Conservation (phyloP, 2,329 filamentous ascomycete species). For the Clonostachys rosea region DNA sequence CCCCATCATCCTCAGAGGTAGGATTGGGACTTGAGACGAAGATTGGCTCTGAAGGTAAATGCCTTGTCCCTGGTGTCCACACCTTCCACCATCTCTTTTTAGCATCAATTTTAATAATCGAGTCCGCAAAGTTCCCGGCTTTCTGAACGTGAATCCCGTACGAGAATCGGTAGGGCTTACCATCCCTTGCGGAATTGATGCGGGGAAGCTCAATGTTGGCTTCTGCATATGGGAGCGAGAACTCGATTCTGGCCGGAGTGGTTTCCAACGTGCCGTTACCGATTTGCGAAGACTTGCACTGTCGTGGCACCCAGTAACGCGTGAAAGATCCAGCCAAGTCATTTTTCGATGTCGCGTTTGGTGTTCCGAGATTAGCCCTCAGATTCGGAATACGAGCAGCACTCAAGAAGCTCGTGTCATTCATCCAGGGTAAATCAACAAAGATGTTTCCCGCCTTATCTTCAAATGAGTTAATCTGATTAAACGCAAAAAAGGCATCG, state of each 20-base stretch:
- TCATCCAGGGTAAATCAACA: slow-evolving; percentile 50
- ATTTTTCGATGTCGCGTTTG: slow-evolving; percentile 34
- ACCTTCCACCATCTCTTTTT: slow-evolving; percentile 40
- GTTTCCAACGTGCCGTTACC: neutral
- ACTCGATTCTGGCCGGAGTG: slow-evolving; percentile 14
- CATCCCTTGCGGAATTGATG: slow-evolving; percentile 53
- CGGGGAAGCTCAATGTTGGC: slow-evolving; percentile 58
- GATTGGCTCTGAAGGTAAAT: slow-evolving; percentile 62
- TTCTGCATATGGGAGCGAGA: slow-evolving; percentile 29
- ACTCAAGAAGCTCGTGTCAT: slow-evolving; percentile 56
- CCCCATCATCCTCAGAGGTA: slow-evolving; percentile 57
- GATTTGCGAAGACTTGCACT: neutral
- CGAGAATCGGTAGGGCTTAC: slow-evolving; percentile 51
- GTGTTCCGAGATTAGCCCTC: slow-evolving; percentile 35
- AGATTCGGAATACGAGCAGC: slow-evolving; percentile 66
- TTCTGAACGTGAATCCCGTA: slow-evolving; percentile 54
- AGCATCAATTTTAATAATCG: slow-evolving; percentile 61
- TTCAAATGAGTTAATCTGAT: slow-evolving; percentile 74
- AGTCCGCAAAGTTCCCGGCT: slow-evolving; percentile 55
- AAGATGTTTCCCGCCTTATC: slow-evolving; percentile 48
- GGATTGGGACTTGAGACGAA: slow-evolving; percentile 45
- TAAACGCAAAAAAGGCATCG: slow-evolving; percentile 68
- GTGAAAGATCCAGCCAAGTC: slow-evolving; percentile 29
- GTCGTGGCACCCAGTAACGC: slow-evolving; percentile 36
- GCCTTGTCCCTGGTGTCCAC: slow-evolving; percentile 58